Base-by-base conservation (phyloP, 2,329 filamentous ascomycete genomes). In the Tolypocladium inflatum region DNA sequence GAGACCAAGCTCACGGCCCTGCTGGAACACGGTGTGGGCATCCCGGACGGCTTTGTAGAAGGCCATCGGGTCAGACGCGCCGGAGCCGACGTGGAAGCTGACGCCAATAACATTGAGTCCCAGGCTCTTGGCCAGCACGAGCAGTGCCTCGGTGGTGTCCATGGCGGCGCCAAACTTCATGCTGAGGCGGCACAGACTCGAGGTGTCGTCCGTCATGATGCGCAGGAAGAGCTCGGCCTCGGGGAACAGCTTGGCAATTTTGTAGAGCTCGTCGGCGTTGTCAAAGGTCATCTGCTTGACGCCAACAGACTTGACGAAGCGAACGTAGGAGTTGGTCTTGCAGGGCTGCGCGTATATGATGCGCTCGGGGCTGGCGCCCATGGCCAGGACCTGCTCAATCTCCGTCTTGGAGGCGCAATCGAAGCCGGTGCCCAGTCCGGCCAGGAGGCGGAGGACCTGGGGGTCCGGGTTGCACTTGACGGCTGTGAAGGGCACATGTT, bases 241-340 rank as follows among this genome's bases (percentile, higher is more conserved):
- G 2, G 94, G 93, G 70, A 84, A 97, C 66, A 94, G 84, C 74
- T 91, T 89, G 75, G 95, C 94, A 74, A 96, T 93, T 83, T 99
- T 99, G 84, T 93, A 91, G 56, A 99, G 84, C 81, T 99, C 94
- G 73, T 99, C 94, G 71, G 89, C 85, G 68, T 99, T 99, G 82
- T 99, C 94, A 71, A 99, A 97, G 2, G 94, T 99, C 93, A 99
- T 97, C 80, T 96, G 90, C 78, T 89, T 93, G 71, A 99, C 94
- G 65, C 88, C 89, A 64, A 87, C 80, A 70, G 85, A 83, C 69
- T 89, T 86, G 63, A 95, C 94, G 70, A 92, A 96, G 70, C 92
- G 91, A 62, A 99, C 82, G 74, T 97, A 97, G 54, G 93, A 97
- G 78, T 94, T 96, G 68, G 94, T 99, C 86, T 99, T 99, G 89